These are phyloP conservation scores for Sisymbrium irio DNA, from an alignment of 345 rosid genomes.

Conservation along the genomic window DNA sequence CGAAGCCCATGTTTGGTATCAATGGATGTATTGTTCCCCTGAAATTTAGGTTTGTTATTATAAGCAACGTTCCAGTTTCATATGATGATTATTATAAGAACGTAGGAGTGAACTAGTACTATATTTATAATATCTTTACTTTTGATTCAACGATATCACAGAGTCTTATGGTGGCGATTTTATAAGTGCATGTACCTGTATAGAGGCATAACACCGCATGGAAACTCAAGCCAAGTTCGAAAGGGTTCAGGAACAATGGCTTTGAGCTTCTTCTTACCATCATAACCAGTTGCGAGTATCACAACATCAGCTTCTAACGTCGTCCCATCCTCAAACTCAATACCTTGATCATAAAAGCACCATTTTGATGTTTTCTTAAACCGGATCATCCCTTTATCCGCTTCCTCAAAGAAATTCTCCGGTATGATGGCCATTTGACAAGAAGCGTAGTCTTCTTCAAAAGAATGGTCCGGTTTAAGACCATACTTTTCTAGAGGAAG, in stretches of 20 bases:
- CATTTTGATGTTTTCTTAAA: conserved; percentile 69
- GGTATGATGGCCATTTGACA: conserved; percentile 95
- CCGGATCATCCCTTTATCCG: conserved; percentile 69
- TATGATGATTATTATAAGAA: background rate
- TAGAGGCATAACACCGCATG: conserved; percentile 63
- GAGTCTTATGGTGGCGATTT: background rate
- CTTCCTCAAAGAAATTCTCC: conserved; percentile 69
- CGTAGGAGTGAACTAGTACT: background rate
- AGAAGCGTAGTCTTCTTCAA: conserved; percentile 89
- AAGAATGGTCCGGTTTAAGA: conserved; percentile 78
- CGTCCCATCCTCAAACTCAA: conserved; percentile 64
- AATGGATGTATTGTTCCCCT: conserved; percentile 85
- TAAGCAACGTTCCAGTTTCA: background rate
- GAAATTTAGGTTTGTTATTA: background rate
- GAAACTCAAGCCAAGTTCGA: conserved; percentile 50
- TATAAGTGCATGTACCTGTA: conserved; percentile 48
- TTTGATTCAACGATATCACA: background rate
- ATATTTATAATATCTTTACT: background rate
- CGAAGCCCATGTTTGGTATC: conserved; percentile 77
- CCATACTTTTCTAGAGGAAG: conserved; percentile 74
- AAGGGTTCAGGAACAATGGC: conserved; percentile 80
- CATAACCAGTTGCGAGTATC: conserved; percentile 75
- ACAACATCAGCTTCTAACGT: conserved; percentile 73
- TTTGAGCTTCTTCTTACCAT: conserved; percentile 75
- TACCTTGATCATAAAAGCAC: conserved; percentile 72